Conservation (phyloP, 2,329 filamentous ascomycete species). For the Alternaria angustiovoidea region DNA sequence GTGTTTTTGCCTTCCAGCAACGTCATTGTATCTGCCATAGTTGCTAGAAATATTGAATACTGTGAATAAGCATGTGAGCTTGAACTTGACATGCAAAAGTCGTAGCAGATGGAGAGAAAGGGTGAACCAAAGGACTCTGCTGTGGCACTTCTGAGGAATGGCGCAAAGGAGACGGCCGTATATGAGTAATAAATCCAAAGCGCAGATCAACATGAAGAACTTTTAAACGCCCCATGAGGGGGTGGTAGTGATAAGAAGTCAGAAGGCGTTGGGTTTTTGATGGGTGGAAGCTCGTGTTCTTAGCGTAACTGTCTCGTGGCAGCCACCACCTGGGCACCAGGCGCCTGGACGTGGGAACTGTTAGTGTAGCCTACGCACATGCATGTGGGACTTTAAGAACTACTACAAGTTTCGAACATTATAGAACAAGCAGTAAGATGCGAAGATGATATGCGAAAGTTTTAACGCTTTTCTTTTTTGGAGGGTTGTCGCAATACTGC, state of each 20-base stretch:
- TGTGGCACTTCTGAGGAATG: not conserved
- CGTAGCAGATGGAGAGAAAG: not conserved
- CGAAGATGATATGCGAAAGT: not conserved
- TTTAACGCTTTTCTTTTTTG: not conserved
- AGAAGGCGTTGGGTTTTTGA: not conserved
- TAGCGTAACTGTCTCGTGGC: conserved; percentile 1
- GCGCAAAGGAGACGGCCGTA: not conserved
- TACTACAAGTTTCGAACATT: not conserved
- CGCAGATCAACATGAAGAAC: not conserved
- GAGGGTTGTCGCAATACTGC: not conserved
- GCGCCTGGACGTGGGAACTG: not conserved
- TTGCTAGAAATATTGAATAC: not conserved
- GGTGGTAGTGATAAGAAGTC: not conserved
- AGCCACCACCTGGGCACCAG: not conserved
- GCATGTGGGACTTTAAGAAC: not conserved
- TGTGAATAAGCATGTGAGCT: not conserved
- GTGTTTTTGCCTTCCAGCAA: not conserved
- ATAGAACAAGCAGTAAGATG: not conserved
- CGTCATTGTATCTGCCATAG: not conserved
- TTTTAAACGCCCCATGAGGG: not conserved
- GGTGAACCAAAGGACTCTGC: not conserved
- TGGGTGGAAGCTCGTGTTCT: not conserved
- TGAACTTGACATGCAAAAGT: not conserved
- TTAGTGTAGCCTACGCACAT: not conserved
- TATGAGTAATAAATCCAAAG: not conserved